phyloP scores from a whole-genome alignment of 768 basidiomycete genomes.

The Trametes sanguinea region DNA sequence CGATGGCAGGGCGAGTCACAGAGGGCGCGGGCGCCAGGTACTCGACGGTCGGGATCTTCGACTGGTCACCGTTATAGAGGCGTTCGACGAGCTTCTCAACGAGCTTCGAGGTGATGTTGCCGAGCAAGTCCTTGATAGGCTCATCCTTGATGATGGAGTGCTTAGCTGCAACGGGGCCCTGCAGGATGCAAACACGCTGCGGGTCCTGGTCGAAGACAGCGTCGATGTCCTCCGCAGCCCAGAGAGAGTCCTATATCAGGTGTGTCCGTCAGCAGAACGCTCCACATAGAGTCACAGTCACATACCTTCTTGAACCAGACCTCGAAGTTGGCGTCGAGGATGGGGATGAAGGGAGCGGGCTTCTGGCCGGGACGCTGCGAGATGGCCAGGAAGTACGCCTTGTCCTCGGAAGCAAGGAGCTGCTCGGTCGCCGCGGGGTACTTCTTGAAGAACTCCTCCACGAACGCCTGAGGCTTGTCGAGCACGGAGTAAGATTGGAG shows the following conservation, averaged over 20 bases:
- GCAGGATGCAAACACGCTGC: slow-evolving; percentile 95
- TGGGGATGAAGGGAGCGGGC: slow-evolving; percentile 96
- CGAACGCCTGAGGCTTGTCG: slow-evolving; percentile 77
- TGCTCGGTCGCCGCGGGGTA: slow-evolving; percentile 85
- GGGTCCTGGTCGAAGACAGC: slow-evolving; percentile 99
- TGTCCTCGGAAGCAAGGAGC: slow-evolving; percentile 89
- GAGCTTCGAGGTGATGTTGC: slow-evolving; percentile 79
- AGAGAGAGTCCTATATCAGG: slow-evolving; percentile 80
- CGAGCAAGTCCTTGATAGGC: slow-evolving; percentile 90
- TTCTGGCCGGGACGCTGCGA: slow-evolving; percentile 96
- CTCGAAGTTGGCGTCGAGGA: slow-evolving; percentile 89
- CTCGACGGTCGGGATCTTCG: slow-evolving; percentile 76
- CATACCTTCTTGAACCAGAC: slow-evolving; percentile 99
- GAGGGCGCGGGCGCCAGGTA: slow-evolving; percentile 59
- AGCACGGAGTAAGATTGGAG: slow-evolving; percentile 82
- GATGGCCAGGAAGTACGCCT: slow-evolving; percentile 94
- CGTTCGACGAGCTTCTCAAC: slow-evolving; percentile 76
- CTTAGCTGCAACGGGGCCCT: slow-evolving; percentile 94
- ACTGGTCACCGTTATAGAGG: slow-evolving; percentile 75
- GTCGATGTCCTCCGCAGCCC: slow-evolving; percentile 98
- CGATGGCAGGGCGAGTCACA: slow-evolving; percentile 40
- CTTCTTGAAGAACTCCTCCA: slow-evolving; percentile 79
- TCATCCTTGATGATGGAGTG: slow-evolving; percentile 88
- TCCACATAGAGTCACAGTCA: slow-evolving; percentile 3
- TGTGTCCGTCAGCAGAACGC: slow-evolving; percentile 11